Conservation (phyloP, 2,329 filamentous ascomycete genomes). For the Gaeumannomyces tritici region DNA sequence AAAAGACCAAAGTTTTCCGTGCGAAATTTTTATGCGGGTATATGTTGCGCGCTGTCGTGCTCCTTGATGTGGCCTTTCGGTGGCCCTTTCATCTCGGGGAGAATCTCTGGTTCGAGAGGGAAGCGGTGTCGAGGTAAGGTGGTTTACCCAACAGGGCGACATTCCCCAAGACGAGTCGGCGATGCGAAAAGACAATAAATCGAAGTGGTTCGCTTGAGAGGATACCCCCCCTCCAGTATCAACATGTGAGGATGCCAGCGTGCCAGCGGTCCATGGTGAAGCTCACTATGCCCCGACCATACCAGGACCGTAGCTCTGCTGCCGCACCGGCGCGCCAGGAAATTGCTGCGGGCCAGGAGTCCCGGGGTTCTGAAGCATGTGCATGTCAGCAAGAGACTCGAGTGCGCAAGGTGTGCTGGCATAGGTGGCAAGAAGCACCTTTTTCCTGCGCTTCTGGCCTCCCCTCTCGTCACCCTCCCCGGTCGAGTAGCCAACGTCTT, state of each 20-base stretch:
- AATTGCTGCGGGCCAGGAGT: conserved; percentile 24
- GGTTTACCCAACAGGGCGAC: too few species aligned
- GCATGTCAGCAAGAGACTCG: conserved; percentile 7
- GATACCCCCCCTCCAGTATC: background rate
- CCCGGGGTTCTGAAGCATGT: conserved; percentile 36
- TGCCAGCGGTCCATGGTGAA: background rate
- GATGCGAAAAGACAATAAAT: background rate
- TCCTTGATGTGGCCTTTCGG: background rate
- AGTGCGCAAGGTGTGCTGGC: conserved; percentile 11
- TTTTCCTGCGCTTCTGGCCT: conserved; percentile 54
- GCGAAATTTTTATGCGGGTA: background rate
- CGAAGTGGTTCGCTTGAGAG: background rate
- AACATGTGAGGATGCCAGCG: background rate
- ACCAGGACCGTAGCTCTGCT: conserved; percentile 46
- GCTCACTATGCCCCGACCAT: conserved; percentile 44
- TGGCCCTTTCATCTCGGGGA: background rate
- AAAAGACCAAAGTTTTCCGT: background rate
- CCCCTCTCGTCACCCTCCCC: conserved; percentile 57
- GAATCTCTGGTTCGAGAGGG: background rate
- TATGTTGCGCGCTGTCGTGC: background rate
- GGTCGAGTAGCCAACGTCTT: conserved; percentile 57
- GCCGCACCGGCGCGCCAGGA: conserved; percentile 30
- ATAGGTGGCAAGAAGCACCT: conserved; percentile 36
- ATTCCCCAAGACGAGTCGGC: background rate
- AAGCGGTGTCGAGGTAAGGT: background rate